Evolutionary conservation across 2,329 filamentous ascomycete species (phyloP), one percentile per base, ranked within the genome.

Genomic region (Penicillium janthinellum): DNA sequence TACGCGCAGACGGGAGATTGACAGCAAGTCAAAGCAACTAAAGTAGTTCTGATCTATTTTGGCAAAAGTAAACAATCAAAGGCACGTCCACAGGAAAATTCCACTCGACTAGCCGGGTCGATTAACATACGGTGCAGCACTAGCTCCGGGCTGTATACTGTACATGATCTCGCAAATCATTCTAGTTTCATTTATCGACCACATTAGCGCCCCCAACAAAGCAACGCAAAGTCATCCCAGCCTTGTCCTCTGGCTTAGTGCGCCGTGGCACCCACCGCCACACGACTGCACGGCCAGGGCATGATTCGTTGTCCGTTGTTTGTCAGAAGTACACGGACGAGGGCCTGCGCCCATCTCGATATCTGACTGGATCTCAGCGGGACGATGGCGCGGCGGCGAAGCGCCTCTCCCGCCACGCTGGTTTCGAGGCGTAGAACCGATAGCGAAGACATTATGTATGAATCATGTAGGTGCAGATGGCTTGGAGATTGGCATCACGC

Each of bases 341-440:
- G 11, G n/a, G 44, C 38, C 49, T 34, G 49, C 20, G 35, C 31
- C 20, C 20, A 52, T 11, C 10, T 25, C 37, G 37, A 41, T 47
- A 50, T 41, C 35, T 41, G 25, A 59, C 41, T 62, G 58, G 49
- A 45, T 42, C 44, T 48, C 45, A 58, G 37, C 17, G 48, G 48
- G 47, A 58, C 37, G 44, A 58, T 68, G 61, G 60, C 53, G 58
- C 58, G 51, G 48, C 54, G 54, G 51, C 51, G 50, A 42, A 59
- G 53, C 65, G 65, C 66, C 64, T 64, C 64, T 67, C 61, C 64
- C 65, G 66, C 53, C 55, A 62, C 51, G 38, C 37, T 54, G 58
- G 56, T 58, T 54, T 60, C 55, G 37, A 39, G 47, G 39, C 48
- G 15, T 41, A 22, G 47, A 31, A 52, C 42, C 42, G 31, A 48